phyloP scores from a whole-genome alignment of 2,329 filamentous ascomycete species.

The Pseudogymnoascus verrucosus region DNA sequence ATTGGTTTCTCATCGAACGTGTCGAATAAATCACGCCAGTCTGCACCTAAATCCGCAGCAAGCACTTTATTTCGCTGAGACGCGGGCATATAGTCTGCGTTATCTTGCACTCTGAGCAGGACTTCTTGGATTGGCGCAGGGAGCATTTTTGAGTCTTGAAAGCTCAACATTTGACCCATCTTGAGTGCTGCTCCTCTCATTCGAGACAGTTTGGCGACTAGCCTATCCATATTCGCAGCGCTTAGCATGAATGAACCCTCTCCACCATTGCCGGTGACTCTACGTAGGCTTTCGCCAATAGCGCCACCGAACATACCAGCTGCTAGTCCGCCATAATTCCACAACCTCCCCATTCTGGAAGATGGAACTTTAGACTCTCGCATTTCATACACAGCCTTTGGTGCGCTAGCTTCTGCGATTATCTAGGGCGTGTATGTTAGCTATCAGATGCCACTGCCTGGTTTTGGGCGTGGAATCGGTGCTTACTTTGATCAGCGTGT shows the following conservation, averaged over 20 bases:
- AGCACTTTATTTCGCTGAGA: slow-evolving; percentile 87
- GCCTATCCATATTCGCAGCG: slow-evolving; percentile 80
- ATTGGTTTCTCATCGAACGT: slow-evolving; percentile 88
- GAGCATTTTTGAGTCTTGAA: slow-evolving; percentile 94
- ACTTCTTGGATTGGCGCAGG: slow-evolving; percentile 82
- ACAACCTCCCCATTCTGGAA: slow-evolving; percentile 75
- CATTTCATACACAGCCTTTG: slow-evolving; percentile 52
- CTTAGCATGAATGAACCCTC: slow-evolving; percentile 79
- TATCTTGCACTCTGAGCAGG: slow-evolving; percentile 87
- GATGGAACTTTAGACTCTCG: slow-evolving; percentile 86
- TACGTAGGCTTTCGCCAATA: slow-evolving; percentile 73
- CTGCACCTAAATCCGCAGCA: slow-evolving; percentile 63
- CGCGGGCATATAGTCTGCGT: slow-evolving; percentile 95
- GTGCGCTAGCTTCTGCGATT: slow-evolving; percentile 18
- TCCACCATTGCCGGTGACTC: slow-evolving; percentile 62
- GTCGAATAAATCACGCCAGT: slow-evolving; percentile 78
- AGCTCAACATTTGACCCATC: slow-evolving; percentile 95
- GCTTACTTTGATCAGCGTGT: background rate
- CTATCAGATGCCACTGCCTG: background rate
- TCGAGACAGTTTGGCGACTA: slow-evolving; percentile 85
- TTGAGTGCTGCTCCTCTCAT: slow-evolving; percentile 98
- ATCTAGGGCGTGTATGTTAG: slow-evolving; percentile 34
- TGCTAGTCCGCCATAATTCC: slow-evolving; percentile 90
- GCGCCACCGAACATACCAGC: slow-evolving; percentile 94
- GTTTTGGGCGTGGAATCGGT: background rate